Base-by-base conservation (phyloP, 352 stramenopile genomes). In the Phytophthora rubi region DNA sequence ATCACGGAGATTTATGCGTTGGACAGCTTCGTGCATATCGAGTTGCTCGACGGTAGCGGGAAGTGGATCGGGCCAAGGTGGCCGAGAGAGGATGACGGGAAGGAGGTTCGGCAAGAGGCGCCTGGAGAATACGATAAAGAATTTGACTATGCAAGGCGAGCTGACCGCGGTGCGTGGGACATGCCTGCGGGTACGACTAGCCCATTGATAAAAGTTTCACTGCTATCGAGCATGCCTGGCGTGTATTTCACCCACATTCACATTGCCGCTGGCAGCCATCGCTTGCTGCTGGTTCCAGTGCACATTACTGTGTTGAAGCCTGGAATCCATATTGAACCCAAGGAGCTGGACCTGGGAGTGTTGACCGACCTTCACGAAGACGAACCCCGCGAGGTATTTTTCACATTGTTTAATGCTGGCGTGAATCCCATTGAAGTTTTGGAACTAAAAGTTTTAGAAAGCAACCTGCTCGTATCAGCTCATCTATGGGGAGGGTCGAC, bases 1-100 rank as follows among this genome's bases (percentile, higher is more conserved):
- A 68, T 92, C 21, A 75, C 76, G 0, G 82, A 92, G 37, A 59
- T 87, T 10, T 90, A 79, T 21, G 66, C 77, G 13, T 51, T 79
- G 10, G 76, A 90, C 47, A 65, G 72, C 6, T 64, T 82, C 39
- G 66, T 85, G 21, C 45, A 78, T 28, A 37, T 90, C 0, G 53
- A 72, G 13, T 10, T 79, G 56, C 28, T 58, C 1, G 65, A 73
- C 62, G 63, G 54, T 15, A 71, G 57, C 39, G 23, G 23, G 23
- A 37, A 66, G 4, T 76, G 68, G 68, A 73, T 79, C 65, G 68
- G 68, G 6, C 59, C 63, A 2, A 51, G 68, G 56, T 75, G 64
- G 59, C 68, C 57, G 8, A 51, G 59, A 68, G 48, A 69, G 57
- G 30, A 5, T 39, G 72, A 77, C 28, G 53, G 54, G 1, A 48